Evolutionary conservation across 805 yeast species (phyloP).

Genomic region (Hagleromyces aurorensis): DNA sequence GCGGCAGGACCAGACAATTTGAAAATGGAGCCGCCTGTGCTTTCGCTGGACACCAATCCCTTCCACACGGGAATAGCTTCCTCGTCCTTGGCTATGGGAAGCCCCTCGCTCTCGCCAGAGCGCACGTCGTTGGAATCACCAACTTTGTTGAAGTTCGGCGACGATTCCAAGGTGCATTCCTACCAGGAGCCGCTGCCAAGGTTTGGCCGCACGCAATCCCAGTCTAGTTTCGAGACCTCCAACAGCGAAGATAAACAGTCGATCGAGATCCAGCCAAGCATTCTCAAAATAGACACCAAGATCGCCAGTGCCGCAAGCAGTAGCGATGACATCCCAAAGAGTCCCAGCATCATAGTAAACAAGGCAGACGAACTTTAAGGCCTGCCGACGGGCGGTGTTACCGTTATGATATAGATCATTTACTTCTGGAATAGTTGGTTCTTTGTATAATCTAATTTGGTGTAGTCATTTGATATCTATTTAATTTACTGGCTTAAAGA

Average conservation of each 20-base stretch:
- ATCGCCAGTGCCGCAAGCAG: background rate
- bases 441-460: too few relatives aligned
- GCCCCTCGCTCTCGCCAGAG: slow-evolving; percentile 29
- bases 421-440: too few relatives aligned
- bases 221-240: slow-evolving; percentile 1
- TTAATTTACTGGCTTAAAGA: too few relatives aligned
- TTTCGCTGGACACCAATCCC: slow-evolving; percentile 25
- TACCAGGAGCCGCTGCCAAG: slow-evolving; percentile 29
- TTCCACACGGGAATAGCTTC: slow-evolving; percentile 15
- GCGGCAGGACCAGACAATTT: slow-evolving; percentile 1
- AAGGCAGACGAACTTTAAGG: too few relatives aligned
- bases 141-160: slow-evolving; percentile 22
- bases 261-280: slow-evolving; percentile 4
- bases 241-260: slow-evolving; percentile 5
- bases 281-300: slow-evolving; percentile 1
- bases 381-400: too few relatives aligned
- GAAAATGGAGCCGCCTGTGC: slow-evolving; percentile 15
- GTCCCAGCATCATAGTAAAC: slow-evolving; percentile 16
- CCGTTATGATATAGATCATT: too few relatives aligned
- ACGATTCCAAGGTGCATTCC: slow-evolving; percentile 19
- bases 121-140: slow-evolving; percentile 22
- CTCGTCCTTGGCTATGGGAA: slow-evolving; percentile 15
- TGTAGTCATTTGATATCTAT: too few relatives aligned
- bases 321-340: slow-evolving; percentile 8
- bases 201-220: slow-evolving; percentile 1